Evolutionary conservation across 495 filamentous ascomycete genomes (phyloP).

Genomic region (Lasiosphaeria miniovina): DNA sequence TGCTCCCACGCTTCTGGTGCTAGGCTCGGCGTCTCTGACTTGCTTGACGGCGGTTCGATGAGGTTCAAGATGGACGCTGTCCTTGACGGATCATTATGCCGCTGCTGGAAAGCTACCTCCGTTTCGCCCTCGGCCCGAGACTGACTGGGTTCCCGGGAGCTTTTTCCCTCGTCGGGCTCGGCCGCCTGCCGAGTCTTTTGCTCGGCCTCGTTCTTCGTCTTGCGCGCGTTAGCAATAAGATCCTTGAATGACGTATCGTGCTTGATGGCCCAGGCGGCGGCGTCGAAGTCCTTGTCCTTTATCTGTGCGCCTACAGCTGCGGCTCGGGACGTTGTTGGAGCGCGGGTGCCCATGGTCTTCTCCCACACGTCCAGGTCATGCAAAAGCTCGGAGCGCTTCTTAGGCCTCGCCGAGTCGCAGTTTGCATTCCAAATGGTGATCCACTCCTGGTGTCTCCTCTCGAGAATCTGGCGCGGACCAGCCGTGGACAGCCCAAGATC

Average conservation of each 20-base stretch:
- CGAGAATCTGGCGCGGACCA: slow-evolving; percentile 64
- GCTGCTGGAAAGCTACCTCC: background rate
- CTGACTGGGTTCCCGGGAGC: background rate
- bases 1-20: background rate
- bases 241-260: slow-evolving; percentile 72
- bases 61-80: slow-evolving; percentile 11
- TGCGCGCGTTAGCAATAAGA: slow-evolving; percentile 66
- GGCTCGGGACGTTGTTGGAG: slow-evolving; percentile 32
- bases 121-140: background rate
- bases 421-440: slow-evolving; percentile 95
- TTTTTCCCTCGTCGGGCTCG: background rate
- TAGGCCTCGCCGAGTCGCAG: slow-evolving; percentile 74
- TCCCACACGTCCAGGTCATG: slow-evolving; percentile 84
- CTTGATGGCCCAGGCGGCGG: slow-evolving; percentile 65
- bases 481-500: slow-evolving; percentile 77
- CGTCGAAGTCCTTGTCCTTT: slow-evolving; percentile 83
- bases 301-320: slow-evolving; percentile 38
- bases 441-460: slow-evolving; percentile 88
- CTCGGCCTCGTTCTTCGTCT: slow-evolving; percentile 12
- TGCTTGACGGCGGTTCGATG: slow-evolving; percentile 11
- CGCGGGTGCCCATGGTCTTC: slow-evolving; percentile 59
- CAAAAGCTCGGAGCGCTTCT: slow-evolving; percentile 65
- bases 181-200: slow-evolving; percentile 12
- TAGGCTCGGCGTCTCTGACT: background rate
- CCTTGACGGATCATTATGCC: background rate